Conservation (phyloP, 257 asterid species). For the Lantana camara region DNA sequence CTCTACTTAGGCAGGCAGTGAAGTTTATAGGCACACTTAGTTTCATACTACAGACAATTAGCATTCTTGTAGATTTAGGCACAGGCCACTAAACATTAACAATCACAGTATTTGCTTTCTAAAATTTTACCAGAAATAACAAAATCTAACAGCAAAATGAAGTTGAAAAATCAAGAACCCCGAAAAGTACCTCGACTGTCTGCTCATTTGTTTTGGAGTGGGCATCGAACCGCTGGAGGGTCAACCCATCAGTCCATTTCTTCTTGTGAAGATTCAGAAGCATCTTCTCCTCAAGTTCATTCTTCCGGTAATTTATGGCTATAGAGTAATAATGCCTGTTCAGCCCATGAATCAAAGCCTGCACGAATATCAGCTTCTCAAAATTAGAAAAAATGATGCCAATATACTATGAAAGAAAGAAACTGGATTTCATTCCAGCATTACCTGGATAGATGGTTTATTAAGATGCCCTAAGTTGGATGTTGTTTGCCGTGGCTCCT, state of each 20-base stretch:
- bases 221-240: conserved; percentile 84
- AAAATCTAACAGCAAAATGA: not conserved
- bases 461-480: conserved; percentile 96
- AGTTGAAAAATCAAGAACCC: not conserved
- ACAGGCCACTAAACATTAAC: not conserved
- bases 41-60: not conserved
- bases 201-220: conserved; percentile 98
- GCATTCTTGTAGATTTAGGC: not conserved
- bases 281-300: conserved; percentile 99
- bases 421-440: not conserved
- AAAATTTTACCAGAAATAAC: not conserved
- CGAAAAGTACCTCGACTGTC: conserved; percentile 69
- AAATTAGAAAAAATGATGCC: conserved; percentile 22
- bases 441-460: conserved; percentile 96
- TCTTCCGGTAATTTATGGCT: conserved; percentile 92
- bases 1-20: not conserved
- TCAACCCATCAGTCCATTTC: conserved; percentile 93
- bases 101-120: not conserved
- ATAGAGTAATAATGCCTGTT: conserved; percentile 96
- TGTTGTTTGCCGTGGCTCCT: conserved; percentile 98
- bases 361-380: conserved; percentile 32
- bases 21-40: not conserved
- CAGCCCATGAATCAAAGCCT: conserved; percentile 97
- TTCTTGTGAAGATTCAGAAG: conserved; percentile 93
- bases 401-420: not conserved